These are phyloP conservation scores for Naegleria fowleri DNA, from an alignment of 208 protist species.

Conservation along the genomic window DNA sequence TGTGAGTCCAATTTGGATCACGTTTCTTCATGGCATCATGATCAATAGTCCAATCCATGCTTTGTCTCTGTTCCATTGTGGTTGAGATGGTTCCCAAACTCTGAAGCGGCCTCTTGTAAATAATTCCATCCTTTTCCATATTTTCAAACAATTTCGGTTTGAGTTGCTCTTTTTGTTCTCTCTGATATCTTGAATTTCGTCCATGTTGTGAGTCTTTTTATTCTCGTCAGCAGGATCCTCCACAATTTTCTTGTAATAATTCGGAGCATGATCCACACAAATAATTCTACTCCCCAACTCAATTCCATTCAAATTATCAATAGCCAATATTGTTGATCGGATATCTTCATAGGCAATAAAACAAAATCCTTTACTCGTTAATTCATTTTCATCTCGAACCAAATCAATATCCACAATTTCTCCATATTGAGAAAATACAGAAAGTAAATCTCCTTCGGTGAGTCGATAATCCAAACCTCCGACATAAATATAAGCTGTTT, in stretches of 20 bases:
- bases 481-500: slow-evolving; percentile 18
- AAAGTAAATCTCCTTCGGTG: slow-evolving; percentile 50
- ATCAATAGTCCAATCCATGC: neutral
- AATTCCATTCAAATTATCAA: slow-evolving; percentile 83
- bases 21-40: neutral
- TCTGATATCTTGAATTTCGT: neutral
- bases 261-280: neutral
- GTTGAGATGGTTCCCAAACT: neutral
- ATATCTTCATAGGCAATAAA: slow-evolving; percentile 75
- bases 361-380: slow-evolving; percentile 58
- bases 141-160: slow-evolving; percentile 29
- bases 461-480: slow-evolving; percentile 6
- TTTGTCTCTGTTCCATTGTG: neutral
- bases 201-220: neutral
- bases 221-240: neutral
- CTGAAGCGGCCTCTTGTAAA: neutral
- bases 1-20: neutral
- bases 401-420: slow-evolving; percentile 60
- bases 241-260: slow-evolving; percentile 26
- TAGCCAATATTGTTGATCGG: slow-evolving; percentile 66
- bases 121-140: slow-evolving; percentile 31
- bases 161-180: neutral
- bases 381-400: slow-evolving; percentile 57
- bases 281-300: slow-evolving; percentile 45
- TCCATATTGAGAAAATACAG: slow-evolving; percentile 61